Evolutionary conservation across 257 asterid species (phyloP).

Genomic region (Solanum chaucha): DNA sequence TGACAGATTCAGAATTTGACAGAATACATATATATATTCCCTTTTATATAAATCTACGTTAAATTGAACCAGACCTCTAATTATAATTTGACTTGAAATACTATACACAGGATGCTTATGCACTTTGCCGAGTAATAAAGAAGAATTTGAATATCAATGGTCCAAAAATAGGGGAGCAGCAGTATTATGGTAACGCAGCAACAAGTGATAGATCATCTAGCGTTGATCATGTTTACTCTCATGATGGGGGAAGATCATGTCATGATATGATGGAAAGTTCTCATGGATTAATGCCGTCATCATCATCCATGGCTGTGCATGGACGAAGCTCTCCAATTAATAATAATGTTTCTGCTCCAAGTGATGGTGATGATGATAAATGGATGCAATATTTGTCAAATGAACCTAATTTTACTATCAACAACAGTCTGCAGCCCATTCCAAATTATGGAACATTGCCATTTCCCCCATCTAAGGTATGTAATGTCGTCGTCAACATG

Average conservation of each 20-base stretch:
- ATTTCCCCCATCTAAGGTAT: constrained; percentile 69
- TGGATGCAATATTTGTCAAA: constrained; percentile 83
- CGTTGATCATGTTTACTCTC: constrained; percentile 28
- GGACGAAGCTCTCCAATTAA: constrained; percentile 1
- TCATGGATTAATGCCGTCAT: not conserved
- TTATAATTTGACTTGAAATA: not conserved
- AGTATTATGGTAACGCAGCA: constrained; percentile 23
- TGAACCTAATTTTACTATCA: constrained; percentile 51
- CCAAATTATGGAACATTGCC: constrained; percentile 26
- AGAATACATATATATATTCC: too few relatives aligned
- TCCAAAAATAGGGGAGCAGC: constrained; percentile 28
- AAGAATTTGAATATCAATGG: constrained; percentile 38
- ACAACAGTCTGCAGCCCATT: constrained; percentile 15
- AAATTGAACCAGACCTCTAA: not conserved
- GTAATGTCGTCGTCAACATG: too few relatives aligned
- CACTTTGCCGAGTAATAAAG: constrained; percentile 89
- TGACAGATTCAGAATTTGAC: not conserved
- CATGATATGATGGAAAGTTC: constrained; percentile 22
- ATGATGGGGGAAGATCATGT: constrained; percentile 2
- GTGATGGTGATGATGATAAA: constrained; percentile 41
- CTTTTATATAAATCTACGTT: too few relatives aligned
- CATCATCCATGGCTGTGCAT: constrained; percentile 17
- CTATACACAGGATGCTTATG: constrained; percentile 64
- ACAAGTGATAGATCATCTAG: constrained; percentile 47
- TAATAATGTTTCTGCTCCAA: constrained; percentile 3